Conservation (phyloP, 805 yeast genomes). For the Schwanniomyces occidentalis region DNA sequence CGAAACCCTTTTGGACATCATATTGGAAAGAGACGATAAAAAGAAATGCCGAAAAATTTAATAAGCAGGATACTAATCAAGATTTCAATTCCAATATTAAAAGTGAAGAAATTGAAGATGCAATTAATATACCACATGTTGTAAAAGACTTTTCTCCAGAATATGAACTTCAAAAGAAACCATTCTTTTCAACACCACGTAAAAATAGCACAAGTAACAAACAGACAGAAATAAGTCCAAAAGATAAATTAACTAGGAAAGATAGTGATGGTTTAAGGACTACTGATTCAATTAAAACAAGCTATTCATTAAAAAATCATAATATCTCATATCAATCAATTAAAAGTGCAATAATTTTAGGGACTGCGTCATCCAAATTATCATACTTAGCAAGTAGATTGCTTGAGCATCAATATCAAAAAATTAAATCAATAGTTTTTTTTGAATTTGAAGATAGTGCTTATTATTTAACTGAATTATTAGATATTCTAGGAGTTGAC, state of each 20-base stretch:
- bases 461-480: slow-evolving; percentile 61
- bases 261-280: slow-evolving; percentile 20
- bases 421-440: slow-evolving; percentile 59
- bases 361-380: slow-evolving; percentile 64
- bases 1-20: slow-evolving; percentile 50
- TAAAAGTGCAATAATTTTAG: slow-evolving; percentile 46
- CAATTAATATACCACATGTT: slow-evolving; percentile 5
- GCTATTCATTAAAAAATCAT: slow-evolving; percentile 8
- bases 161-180: not conserved
- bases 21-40: slow-evolving; percentile 50
- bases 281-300: slow-evolving; percentile 24
- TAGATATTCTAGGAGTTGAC: slow-evolving; percentile 60
- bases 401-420: slow-evolving; percentile 48
- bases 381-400: slow-evolving; percentile 58
- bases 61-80: slow-evolving; percentile 38
- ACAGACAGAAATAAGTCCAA: slow-evolving; percentile 3
- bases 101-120: slow-evolving; percentile 6
- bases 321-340: slow-evolving; percentile 14
- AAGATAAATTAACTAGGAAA: slow-evolving; percentile 13
- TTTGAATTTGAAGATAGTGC: slow-evolving; percentile 75
- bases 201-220: not conserved
- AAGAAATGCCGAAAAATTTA: slow-evolving; percentile 37
- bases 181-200: slow-evolving; percentile 1
- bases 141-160: not conserved
- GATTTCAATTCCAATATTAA: slow-evolving; percentile 13